Evolutionary conservation across 805 yeast genomes (phyloP), one percentile per base, ranked within the genome.

Genomic region (Ogataea polymorpha): DNA sequence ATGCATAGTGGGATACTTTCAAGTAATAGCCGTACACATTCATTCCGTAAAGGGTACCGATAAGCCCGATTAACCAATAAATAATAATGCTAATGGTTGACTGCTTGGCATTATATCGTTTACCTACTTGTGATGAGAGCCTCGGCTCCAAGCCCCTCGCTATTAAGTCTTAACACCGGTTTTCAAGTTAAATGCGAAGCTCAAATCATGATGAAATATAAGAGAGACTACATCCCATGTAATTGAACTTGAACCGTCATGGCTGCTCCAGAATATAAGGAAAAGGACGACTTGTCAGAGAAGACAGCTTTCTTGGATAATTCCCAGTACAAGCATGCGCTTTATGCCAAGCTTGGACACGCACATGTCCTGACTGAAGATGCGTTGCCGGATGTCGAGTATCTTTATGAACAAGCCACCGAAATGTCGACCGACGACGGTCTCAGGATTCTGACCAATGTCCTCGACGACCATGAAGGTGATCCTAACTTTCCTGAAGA

Each of bases 401-500:
- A 34, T 25, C 32, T 44, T 36, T 24, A 32, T n/a, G 37, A 37
- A 9, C 39, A 39, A 15, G 37, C 35, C 15, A 20, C 23, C 6
- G 36, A 29, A 9, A 20, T 39, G 25, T 11, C 34, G 6, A 26
- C 42, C 11, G 48, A 45, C 5, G 67, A 62, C 21, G 61, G 69
- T 2, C 14, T 62, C 2, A 45, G 50, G 5, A 60, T 65, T 20
- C 47, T 67, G 25, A 42, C 49, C 30, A 51, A 55, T 5, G 51
- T 58, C 11, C 24, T 54, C 3, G 49, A 42, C 3, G 60, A 59
- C 3, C 64, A 58, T 32, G 45, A 46, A 2, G 55, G 51, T 39
- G 71, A 67, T 47, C 51, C 55, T 18, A 67, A 67, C 39, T 56
- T 63, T 39, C 62, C 63, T 10, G 32, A 42, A 2, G 53, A 42